phyloP scores from a whole-genome alignment of 768 basidiomycete genomes.

The Leucocoprinus sp. region DNA sequence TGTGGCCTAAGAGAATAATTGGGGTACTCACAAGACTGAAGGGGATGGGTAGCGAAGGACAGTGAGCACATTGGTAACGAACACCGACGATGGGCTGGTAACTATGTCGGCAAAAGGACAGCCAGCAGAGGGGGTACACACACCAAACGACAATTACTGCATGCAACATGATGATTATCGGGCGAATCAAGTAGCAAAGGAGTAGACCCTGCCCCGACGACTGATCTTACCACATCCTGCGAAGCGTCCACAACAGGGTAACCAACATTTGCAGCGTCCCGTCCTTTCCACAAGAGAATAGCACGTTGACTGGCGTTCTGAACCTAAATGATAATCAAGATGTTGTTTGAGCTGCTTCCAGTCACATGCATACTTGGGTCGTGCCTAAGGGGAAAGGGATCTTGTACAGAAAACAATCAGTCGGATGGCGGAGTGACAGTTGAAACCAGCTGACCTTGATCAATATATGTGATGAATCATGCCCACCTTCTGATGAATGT shows the following conservation, averaged over 20 bases:
- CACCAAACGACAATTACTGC: constrained; percentile 56
- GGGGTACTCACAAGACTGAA: constrained; percentile 67
- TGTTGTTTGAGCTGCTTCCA: background rate
- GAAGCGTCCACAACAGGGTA: constrained; percentile 39
- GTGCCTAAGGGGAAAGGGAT: constrained; percentile 79
- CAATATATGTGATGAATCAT: constrained; percentile 83
- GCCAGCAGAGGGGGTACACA: constrained; percentile 11
- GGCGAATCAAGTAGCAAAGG: constrained; percentile 24
- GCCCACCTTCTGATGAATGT: constrained; percentile 69
- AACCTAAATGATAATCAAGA: constrained; percentile 23
- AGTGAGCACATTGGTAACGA: constrained; percentile 87
- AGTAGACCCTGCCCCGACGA: constrained; percentile 44
- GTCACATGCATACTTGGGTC: constrained; percentile 43
- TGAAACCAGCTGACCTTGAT: constrained; percentile 59
- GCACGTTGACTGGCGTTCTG: constrained; percentile 71
- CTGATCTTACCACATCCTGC: constrained; percentile 56
- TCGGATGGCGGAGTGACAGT: background rate
- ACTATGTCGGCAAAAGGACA: background rate
- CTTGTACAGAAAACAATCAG: constrained; percentile 27
- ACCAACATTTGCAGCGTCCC: constrained; percentile 61
- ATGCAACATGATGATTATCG: constrained; percentile 51
- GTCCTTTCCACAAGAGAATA: constrained; percentile 63
- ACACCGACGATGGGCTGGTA: constrained; percentile 63
- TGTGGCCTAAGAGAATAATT: background rate
- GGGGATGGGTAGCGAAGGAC: constrained; percentile 61